phyloP scores from a whole-genome alignment of 2,329 filamentous ascomycete species.

The Neopestalotiopsis sp. region DNA sequence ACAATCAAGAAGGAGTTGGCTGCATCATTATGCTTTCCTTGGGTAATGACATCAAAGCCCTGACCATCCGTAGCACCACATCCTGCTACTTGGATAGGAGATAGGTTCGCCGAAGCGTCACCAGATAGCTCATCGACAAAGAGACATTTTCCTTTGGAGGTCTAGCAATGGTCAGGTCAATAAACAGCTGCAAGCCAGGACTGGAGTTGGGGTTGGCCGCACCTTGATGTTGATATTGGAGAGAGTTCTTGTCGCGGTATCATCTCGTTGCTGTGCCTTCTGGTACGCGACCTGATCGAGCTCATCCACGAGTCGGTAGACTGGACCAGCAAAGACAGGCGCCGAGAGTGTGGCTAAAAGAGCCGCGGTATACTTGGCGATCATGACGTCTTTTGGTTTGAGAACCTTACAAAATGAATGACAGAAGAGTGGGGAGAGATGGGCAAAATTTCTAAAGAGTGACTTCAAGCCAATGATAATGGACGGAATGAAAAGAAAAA shows the following conservation, averaged over 20 bases:
- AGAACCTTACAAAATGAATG: not conserved
- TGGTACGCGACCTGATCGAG: conserved; percentile 44
- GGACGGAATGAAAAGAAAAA: not conserved
- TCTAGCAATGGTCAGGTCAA: conserved; percentile 29
- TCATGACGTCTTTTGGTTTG: conserved; percentile 8
- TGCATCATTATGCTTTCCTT: conserved; percentile 55
- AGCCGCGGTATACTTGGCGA: conserved; percentile 17
- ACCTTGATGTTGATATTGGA: conserved; percentile 44
- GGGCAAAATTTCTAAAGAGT: not conserved
- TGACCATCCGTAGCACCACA: conserved; percentile 47
- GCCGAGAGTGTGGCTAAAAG: conserved; percentile 7
- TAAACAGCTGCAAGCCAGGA: conserved; percentile 14
- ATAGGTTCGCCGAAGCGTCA: conserved; percentile 50
- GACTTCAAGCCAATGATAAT: not conserved
- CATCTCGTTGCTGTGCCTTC: conserved; percentile 47
- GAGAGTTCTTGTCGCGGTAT: conserved; percentile 46
- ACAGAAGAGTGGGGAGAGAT: not conserved
- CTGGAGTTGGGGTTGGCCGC: not conserved
- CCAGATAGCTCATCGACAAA: conserved; percentile 48
- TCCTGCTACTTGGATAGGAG: conserved; percentile 45
- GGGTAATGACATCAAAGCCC: conserved; percentile 49
- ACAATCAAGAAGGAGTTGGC: conserved; percentile 55
- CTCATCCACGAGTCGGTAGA: conserved; percentile 35
- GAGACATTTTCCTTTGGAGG: conserved; percentile 45
- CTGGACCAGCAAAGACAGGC: conserved; percentile 25